phyloP scores from a whole-genome alignment of 2,329 filamentous ascomycete genomes.

The Teratosphaeria gauchensis region DNA sequence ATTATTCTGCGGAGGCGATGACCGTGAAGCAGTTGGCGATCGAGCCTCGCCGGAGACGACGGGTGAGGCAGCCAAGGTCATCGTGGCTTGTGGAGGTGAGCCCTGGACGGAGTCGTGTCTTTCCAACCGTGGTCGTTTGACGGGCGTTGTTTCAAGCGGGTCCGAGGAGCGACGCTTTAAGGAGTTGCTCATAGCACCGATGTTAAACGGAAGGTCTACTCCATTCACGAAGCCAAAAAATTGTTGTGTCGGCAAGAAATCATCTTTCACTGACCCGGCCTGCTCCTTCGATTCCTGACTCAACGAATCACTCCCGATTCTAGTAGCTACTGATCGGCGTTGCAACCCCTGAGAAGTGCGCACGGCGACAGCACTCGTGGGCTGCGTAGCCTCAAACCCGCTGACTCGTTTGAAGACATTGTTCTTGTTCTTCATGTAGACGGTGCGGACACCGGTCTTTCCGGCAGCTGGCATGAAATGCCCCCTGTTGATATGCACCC shows the following conservation, averaged over 20 bases:
- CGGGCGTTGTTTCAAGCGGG: not conserved
- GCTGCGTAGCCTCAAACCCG: not conserved
- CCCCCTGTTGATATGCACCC: not conserved
- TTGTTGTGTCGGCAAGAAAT: not conserved
- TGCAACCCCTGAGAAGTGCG: no score
- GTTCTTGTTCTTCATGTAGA: not conserved
- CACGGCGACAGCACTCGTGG: not conserved
- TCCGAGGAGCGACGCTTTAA: not conserved
- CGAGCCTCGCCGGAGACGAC: no score
- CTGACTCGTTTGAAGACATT: not conserved
- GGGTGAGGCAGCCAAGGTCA: not conserved
- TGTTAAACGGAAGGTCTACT: not conserved
- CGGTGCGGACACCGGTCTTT: not conserved
- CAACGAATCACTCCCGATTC: no score
- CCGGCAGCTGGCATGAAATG: not conserved
- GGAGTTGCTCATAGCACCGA: not conserved
- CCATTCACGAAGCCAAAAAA: not conserved
- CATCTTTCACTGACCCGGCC: not conserved
- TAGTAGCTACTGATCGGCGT: no score
- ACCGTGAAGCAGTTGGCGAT: no score
- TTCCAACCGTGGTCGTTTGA: not conserved
- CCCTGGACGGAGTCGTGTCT: not conserved
- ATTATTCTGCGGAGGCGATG: no score
- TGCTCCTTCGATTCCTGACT: not conserved
- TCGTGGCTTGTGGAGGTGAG: not conserved